Base-by-base conservation (phyloP, 768 basidiomycete species). In the Russula brevipes region DNA sequence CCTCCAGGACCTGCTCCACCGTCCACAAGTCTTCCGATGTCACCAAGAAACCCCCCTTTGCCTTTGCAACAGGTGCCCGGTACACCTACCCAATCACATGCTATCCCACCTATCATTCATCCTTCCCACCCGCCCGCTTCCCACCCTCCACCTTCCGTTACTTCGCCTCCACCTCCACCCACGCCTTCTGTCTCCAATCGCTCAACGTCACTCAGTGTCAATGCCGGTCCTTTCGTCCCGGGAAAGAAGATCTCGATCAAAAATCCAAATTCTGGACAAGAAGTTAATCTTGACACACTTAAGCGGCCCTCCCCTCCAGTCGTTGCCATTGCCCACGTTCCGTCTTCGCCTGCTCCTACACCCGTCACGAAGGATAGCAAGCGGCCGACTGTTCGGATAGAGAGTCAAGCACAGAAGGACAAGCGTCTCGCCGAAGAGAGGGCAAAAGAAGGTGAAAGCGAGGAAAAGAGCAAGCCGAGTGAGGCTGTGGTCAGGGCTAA, bases 211-310 rank as follows among this genome's bases (percentile, higher is more conserved):
- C 78, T 91, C 54, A 89, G 85, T 69, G 81, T 82, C 4, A 79
- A 78, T 69, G 88, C 89, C 4, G 80, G 74, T 60, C 70, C 86
- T 3, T 92, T 91, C 71, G 84, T 90, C 17, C 89, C 90, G 7
- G 71, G 76, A 36, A 68, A 74, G 11, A 75, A 78, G 11, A 61
- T 73, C 14, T 72, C 77, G 44, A 68, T 68, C 35, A 61, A 59
- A 54, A 24, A 62, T 16, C 35, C 57, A 30, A 54, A 86, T 33
- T 58, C 86, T 49, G 90, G 90, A 36, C 80, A 74, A 30, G 87
- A 88, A 73, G 76, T 91, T 54, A 79, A 82, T 44, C 60, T 91
- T 47, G 82, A 81, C 59, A 71, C 78, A 42, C 76, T 88, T 59
- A 81, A 78, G 70, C 79, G 78, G 39, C 81, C 83, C 66, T 72